These are phyloP conservation scores for Cystofilobasidium ferigula DNA, from an alignment of 768 basidiomycete genomes.

Conservation along the genomic window DNA sequence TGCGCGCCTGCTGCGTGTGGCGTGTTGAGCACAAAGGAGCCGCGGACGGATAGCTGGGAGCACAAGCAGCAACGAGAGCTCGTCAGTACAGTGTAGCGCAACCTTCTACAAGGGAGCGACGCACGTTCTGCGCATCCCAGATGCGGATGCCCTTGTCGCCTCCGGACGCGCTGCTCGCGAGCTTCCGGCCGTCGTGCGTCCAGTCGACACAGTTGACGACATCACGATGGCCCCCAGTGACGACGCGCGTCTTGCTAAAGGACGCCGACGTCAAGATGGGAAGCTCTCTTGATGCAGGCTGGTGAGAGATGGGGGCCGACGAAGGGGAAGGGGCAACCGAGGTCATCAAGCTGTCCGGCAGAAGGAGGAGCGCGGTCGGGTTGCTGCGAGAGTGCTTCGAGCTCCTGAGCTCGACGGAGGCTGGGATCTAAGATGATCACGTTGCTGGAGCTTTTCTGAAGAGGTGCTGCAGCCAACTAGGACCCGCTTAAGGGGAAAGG, in stretches of 20 bases:
- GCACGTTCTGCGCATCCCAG: too few species aligned
- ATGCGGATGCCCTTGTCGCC: conserved; percentile 16
- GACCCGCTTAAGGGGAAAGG: too few species aligned
- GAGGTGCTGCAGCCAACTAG: too few species aligned
- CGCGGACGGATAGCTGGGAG: conserved; percentile 8
- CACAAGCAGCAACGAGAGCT: neutral
- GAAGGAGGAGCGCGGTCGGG: too few species aligned
- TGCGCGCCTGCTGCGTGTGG: conserved; percentile 4
- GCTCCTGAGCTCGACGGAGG: too few species aligned
- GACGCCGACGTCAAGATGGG: neutral
- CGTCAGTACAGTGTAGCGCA: conserved; percentile 6
- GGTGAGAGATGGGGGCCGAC: conserved; percentile 1
- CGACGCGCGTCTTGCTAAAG: neutral
- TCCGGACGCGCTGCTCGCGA: neutral
- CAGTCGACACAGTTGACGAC: conserved; percentile 17
- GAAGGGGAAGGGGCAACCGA: neutral
- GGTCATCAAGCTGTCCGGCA: too few species aligned
- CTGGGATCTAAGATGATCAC: too few species aligned
- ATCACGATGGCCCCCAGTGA: conserved; percentile 19
- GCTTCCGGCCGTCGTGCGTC: conserved; percentile 15
- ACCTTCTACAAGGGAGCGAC: neutral
- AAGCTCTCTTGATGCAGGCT: neutral
- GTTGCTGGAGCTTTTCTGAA: too few species aligned
- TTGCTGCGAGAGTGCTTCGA: too few species aligned
- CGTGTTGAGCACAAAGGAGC: conserved; percentile 7